phyloP scores from a whole-genome alignment of 371 early-diverging fungal genomes.

The Mortierella sp. region DNA sequence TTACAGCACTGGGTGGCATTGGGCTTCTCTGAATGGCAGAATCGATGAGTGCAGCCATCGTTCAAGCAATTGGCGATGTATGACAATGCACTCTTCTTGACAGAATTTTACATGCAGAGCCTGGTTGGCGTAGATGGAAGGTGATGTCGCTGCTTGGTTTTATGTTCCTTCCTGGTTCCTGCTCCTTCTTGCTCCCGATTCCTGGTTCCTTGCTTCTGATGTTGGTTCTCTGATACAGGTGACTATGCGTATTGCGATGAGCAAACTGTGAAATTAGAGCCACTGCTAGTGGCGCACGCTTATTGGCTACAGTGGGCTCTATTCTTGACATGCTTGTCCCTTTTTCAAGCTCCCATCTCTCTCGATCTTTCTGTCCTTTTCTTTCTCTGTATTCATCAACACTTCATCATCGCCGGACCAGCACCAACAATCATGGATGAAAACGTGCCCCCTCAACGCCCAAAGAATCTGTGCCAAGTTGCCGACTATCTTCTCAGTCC shows the following conservation, averaged over 20 bases:
- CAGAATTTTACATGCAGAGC: neutral
- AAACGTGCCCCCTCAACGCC: constrained; percentile 55
- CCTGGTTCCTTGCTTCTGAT: neutral
- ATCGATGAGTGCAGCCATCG: neutral
- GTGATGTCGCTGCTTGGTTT: neutral
- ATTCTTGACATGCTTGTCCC: constrained; percentile 1
- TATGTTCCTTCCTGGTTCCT: neutral
- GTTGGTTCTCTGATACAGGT: neutral
- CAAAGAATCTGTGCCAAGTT: constrained; percentile 72
- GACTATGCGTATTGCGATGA: neutral
- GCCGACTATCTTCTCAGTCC: constrained; percentile 74
- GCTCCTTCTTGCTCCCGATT: neutral
- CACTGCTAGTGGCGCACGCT: constrained; percentile 28
- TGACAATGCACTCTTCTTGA: neutral
- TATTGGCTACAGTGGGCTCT: constrained; percentile 23
- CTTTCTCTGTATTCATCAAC: neutral
- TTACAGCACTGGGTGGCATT: constrained; percentile 11
- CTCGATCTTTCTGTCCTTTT: constrained; percentile 9
- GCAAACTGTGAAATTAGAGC: neutral
- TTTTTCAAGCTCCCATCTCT: neutral
- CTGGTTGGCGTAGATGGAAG: neutral
- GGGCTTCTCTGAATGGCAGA: constrained; percentile 6
- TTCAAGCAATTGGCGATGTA: neutral
- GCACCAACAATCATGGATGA: constrained; percentile 33
- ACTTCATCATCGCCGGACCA: constrained; percentile 3